Evolutionary conservation across 352 stramenopile genomes (phyloP), one percentile per base, ranked within the genome.

Genomic region (Phytophthora palmivora): DNA sequence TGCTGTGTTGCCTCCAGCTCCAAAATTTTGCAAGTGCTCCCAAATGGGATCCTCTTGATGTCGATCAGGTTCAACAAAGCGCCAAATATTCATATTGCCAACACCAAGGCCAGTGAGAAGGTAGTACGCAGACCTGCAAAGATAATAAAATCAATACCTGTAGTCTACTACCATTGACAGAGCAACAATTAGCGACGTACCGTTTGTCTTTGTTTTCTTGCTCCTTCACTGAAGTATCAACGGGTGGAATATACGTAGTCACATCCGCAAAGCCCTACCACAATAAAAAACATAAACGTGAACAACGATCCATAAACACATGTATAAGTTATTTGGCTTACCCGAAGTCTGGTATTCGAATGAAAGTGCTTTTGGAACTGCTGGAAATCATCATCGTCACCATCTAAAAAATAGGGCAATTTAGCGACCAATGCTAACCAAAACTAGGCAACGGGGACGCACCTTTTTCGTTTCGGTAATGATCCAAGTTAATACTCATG

Each of bases 391-490:
- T 94, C 86, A 19, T 92, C 82, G 47, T 89, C 84, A 6, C 78
- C 85, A 45, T 92, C 83, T 94, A 56, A 41, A 64, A 32, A 16
- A 44, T 51, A 67, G 38, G 28, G 12, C 10, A 32, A 34, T 9
- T n/a, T n/a, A n/a, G n/a, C n/a, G n/a, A 34, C 24, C 12, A n/a
- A 4, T 1, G 11, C 7, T 34, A n/a, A 21, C 12, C 14, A 34
- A 48, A 26, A 48, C 15, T 34, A 58, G 9, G 48, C 18, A 45
- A 18, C n/a, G 45, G 28, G 3, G 33, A 39, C 14, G 41, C 75
- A 94, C 84, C 80, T 88, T 91, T 92, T 44, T 89, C 80, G 50
- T 84, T 89, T 16, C 87, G 82, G 33, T 92, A 95, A 61, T 90
- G 71, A 48, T 95, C 72, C 38, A 95, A 32, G 58, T 92, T 79